Evolutionary conservation across 2,329 filamentous ascomycete species (phyloP).

Genomic region (Paecilomyces variotii): DNA sequence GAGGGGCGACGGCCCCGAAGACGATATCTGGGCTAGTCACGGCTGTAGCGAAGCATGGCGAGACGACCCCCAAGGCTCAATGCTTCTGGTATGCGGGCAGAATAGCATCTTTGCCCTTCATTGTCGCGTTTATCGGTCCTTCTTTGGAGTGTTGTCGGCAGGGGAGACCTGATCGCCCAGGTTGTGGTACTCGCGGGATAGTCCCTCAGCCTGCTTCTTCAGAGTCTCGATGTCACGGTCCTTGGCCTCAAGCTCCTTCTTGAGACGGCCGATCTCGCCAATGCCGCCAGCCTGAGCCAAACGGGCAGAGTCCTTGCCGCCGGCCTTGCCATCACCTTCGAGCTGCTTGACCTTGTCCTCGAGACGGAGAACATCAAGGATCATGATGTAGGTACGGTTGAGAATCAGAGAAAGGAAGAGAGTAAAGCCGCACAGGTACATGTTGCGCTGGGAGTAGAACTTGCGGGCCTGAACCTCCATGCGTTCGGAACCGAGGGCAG

Average conservation of each 20-base stretch:
- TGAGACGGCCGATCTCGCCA: slow-evolving; percentile 69
- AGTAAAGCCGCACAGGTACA: slow-evolving; percentile 99
- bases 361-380: slow-evolving; percentile 80
- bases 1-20: neutral
- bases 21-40: neutral
- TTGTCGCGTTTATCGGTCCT: slow-evolving; percentile 41
- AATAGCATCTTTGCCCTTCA: neutral
- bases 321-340: slow-evolving; percentile 57
- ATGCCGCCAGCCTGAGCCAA: slow-evolving; percentile 63
- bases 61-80: neutral
- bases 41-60: neutral
- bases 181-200: slow-evolving; percentile 77
- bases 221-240: slow-evolving; percentile 76
- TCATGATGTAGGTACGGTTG: slow-evolving; percentile 98
- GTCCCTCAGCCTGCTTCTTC: slow-evolving; percentile 84
- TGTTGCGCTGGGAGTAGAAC: slow-evolving; percentile 99
- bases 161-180: slow-evolving; percentile 71
- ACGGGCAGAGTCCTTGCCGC: slow-evolving; percentile 62
- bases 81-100: neutral
- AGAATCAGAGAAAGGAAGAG: slow-evolving; percentile 95
- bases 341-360: slow-evolving; percentile 84
- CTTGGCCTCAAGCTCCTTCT: slow-evolving; percentile 61
- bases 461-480: slow-evolving; percentile 99
- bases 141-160: slow-evolving; percentile 43
- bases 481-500: slow-evolving; percentile 81